A percentile compares a stretch with the other conserved stretches of the same genome.
Conservation (phyloP, 805 yeast species). For the Sugiyamaella smithiae region DNA sequence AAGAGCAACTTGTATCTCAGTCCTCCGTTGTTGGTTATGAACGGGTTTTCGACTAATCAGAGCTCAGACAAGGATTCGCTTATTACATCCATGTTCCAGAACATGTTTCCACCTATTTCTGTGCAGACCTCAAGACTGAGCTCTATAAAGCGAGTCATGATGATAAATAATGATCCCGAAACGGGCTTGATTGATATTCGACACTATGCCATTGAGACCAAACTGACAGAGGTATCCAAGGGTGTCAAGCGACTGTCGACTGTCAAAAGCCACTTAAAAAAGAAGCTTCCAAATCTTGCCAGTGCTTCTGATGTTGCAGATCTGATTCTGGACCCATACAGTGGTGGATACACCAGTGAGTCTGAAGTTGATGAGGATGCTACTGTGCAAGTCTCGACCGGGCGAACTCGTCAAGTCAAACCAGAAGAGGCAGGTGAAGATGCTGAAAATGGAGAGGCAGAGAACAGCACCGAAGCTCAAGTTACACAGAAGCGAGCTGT, state of each 20-base stretch:
- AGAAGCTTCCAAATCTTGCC: slow-evolving; percentile 66
- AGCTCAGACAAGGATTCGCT: slow-evolving; percentile 66
- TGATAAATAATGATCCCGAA: slow-evolving; percentile 69
- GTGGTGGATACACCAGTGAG: slow-evolving; percentile 80
- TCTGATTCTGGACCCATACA: slow-evolving; percentile 75
- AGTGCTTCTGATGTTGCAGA: slow-evolving; percentile 76
- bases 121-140: slow-evolving; percentile 75
- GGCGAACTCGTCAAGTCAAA: neutral
- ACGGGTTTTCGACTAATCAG: slow-evolving; percentile 75
- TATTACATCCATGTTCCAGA: slow-evolving; percentile 85
- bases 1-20: slow-evolving; percentile 51
- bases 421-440: slow-evolving; percentile 9
- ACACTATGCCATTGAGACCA: slow-evolving; percentile 86
- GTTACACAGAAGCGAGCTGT: slow-evolving; percentile 69
- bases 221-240: slow-evolving; percentile 65
- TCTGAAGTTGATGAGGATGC: slow-evolving; percentile 70
- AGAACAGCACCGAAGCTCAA: slow-evolving; percentile 15
- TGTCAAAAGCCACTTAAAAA: slow-evolving; percentile 58
- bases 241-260: slow-evolving; percentile 68
- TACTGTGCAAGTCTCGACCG: slow-evolving; percentile 19
- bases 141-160: slow-evolving; percentile 77
- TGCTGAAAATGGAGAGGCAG: neutral
- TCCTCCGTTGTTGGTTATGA: slow-evolving; percentile 90
- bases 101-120: slow-evolving; percentile 91
- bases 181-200: slow-evolving; percentile 78